Percentiles rank a stretch among this genome's conserved stretches.
These are phyloP conservation scores for Adansonia grandidieri DNA, from an alignment of 441 rosid species.

Conservation along the genomic window DNA sequence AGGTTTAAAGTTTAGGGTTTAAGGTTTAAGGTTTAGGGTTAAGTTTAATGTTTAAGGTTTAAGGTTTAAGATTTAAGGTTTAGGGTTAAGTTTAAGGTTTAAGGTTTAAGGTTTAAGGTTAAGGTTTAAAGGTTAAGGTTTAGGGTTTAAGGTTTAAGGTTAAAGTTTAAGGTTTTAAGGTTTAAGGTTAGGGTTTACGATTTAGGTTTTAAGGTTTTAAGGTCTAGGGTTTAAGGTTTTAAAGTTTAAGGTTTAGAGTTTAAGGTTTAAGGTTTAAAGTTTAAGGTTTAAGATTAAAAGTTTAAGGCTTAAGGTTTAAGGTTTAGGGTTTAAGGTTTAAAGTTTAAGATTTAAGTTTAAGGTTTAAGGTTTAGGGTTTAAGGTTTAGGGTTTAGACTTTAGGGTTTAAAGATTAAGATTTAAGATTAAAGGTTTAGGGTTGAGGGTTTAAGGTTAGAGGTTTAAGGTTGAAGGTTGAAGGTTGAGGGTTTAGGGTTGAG, in stretches of 20 bases:
- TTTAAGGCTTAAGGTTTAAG: neutral
- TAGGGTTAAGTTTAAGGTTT: too few relatives aligned
- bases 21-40: neutral
- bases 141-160: neutral
- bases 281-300: neutral
- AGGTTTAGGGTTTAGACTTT: neutral
- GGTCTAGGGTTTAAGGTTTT: neutral
- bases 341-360: too few relatives aligned
- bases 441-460: neutral
- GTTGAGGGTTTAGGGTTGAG: too few relatives aligned
- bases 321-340: neutral
- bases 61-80: neutral
- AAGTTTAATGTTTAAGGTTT: neutral
- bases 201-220: too few relatives aligned
- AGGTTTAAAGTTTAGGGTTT: neutral
- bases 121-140: neutral
- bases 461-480: too few relatives aligned
- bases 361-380: too few relatives aligned
- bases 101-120: neutral
- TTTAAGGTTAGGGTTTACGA: neutral
- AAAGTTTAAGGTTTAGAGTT: neutral
- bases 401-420: neutral
- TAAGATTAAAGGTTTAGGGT: neutral
- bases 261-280: neutral
- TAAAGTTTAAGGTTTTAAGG: too few relatives aligned